Base-by-base conservation (phyloP, 2,329 filamentous ascomycete species). In the Fusarium irregulare region DNA sequence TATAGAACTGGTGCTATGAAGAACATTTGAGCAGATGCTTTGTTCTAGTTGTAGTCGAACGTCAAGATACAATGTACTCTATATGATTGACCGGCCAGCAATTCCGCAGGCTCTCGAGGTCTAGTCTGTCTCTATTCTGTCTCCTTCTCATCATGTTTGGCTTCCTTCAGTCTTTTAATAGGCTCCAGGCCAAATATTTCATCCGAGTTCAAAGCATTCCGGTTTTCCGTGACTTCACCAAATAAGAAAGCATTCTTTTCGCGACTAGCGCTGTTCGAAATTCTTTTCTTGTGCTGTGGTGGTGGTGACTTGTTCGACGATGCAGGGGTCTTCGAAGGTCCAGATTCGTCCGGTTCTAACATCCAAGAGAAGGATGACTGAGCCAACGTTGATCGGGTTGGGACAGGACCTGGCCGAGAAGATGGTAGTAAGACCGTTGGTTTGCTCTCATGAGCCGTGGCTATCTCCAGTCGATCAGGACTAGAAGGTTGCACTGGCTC, bases 321-420 rank as follows among this genome's bases (percentile, higher is more conserved):
- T 4, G 70, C 30, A 14, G 71, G 54, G 1, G 75, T 66, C 58
- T 76, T 61, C 51, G 74, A 69, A 42, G 64, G 72, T 13, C 49
- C 60, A 0, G 81, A 77, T 56, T 82, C 76, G 69, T 87, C 85
- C 5, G 86, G 86, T 70, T 90, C 89, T 4, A 94, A 83, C 91
- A 94, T 94, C 90, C 91, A 93, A 2, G 91, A 90, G 77, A 93
- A 94, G 6, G 90, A 91, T 10, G 92, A 93, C 70, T 92, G 91
- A 2, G 91, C 90, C 34, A 93, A 83, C 1, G 86, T 88, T 6
- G 91, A 91, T 23, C 90, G 85, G 21, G 88, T 88, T 1, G 87
- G 88, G 18, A 89, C 85, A 70, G 66, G 79, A 48, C 75, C 74
- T 56, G 64, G 78, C 6, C 73, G 70, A 44, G 60, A 40, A 20